phyloP scores from a whole-genome alignment of 2,329 filamentous ascomycete species.

The Colletotrichum sp. region DNA sequence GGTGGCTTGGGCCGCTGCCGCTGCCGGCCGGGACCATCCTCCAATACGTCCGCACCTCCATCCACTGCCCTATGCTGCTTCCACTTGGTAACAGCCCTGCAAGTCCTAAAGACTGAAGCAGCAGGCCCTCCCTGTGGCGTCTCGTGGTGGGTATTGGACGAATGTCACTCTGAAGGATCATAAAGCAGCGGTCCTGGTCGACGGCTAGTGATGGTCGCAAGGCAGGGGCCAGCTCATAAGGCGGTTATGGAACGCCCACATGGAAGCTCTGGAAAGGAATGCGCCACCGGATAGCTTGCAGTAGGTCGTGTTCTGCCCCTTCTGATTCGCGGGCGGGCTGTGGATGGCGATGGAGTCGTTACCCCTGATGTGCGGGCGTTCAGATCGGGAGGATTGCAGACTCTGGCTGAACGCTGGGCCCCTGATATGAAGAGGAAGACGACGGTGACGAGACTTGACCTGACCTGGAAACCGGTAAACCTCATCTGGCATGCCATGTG shows the following conservation, averaged over 20 bases:
- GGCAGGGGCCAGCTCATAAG: background rate
- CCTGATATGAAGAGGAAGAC: background rate
- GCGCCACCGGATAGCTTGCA: background rate
- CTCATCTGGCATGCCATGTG: background rate
- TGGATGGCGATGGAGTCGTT: background rate
- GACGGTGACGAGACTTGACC: background rate
- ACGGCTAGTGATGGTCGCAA: background rate
- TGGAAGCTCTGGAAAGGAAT: conserved; percentile 8
- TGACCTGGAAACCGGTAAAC: background rate
- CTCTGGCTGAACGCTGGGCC: background rate
- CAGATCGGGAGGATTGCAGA: background rate
- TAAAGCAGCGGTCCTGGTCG: background rate
- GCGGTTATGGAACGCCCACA: background rate
- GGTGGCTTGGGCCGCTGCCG: conserved; percentile 7
- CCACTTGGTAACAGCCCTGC: background rate
- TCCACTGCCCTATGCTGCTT: background rate
- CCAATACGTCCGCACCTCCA: background rate
- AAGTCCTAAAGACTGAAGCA: background rate
- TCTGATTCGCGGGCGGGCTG: background rate
- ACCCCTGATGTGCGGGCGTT: background rate
- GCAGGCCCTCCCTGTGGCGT: background rate
- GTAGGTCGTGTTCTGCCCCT: background rate
- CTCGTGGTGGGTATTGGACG: background rate
- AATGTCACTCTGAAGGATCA: conserved; percentile 8
- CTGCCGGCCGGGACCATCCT: conserved; percentile 3